Base-by-base conservation (phyloP, 768 basidiomycete species). In the Tephrocybe sp. region DNA sequence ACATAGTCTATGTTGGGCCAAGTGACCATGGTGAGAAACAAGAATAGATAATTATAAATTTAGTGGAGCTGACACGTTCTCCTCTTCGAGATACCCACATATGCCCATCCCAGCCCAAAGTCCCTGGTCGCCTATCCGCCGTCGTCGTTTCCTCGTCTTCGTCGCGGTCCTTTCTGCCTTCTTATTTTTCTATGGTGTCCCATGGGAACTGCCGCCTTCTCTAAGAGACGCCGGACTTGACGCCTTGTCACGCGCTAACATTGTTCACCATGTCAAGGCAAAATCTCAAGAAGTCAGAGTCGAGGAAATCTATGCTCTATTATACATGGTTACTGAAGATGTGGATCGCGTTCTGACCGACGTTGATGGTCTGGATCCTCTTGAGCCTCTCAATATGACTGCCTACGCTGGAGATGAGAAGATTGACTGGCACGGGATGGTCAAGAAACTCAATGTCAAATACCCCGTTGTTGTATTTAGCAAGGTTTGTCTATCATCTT, bases 391-490 rank as follows among this genome's bases (percentile, higher is more conserved):
- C 7, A 70, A 76, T 12, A 60, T 85, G 63, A 59, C 68, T 1
- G 72, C 80, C 42, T 90, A 87, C 59, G 78, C 82, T 13, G 74
- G 76, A 31, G 74, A 78, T 4, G 65, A 59, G 10, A 55, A 64
- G 14, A 53, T 74, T 19, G 70, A 78, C 39, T 84, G 79, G 81
- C 49, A 55, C 32, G 65, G 67, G 53, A 71, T 79, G 38, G 65
- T 74, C 14, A 62, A 61, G 38, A 60, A 59, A 17, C 58, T 90
- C 41, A 69, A 77, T 33, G 60, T 72, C 14, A 65, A 78, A 30
- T 73, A 79, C 58, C 89, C 89, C 2, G 66, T 92, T 6, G 72
- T 92, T 39, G 82, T 92, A 11, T 91, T 92, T 60, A 91, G 89
- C 74, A 92, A 92, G 75, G 87, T 85, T 16, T 33, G 35, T 53